Base-by-base conservation (phyloP, 257 asterid genomes). In the Penstemon davidsonii region DNA sequence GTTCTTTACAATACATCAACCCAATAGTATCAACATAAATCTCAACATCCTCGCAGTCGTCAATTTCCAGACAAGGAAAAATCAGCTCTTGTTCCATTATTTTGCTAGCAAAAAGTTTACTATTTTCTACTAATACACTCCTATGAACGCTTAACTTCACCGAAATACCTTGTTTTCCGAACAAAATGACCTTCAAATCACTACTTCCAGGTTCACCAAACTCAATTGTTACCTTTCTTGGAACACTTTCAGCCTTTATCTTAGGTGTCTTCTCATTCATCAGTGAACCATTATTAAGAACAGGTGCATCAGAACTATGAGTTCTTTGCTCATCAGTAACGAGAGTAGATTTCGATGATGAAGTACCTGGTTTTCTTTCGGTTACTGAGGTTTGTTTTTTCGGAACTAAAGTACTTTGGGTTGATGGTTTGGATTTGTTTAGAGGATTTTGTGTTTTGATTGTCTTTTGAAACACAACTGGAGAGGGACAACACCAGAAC, bases 401-500 rank as follows among this genome's bases (percentile, higher is more conserved):
- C 39, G 74, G 85, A 58, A 52, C 12, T 0, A 85, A 55, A 60
- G 84, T 25, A 37, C 54, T 71, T 37, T 75, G 75, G 49, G 74
- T 44, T 18, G 87, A 66, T 49, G 91, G 51, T 74, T 76, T 83
- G 60, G 88, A 81, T 80, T 85, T 88, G 81, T 73, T 88, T 52
- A 70, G 79, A 64, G 87, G 83, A 69, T 80, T 82, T 42, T 81
- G 93, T 36, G 87, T 9, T 69, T 85, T 90, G 38, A 63, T 12
- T 49, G 86, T 60, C 78, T 90, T 93, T 58, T 93, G 99, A 65
- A 93, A 90, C 60, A 80, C 99, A 54, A 76, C 85, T 3, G 96
- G 99, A 15, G 96, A 87, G 41, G 99, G 99, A 67, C 99, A 93
- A 79, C 99, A 93, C 99, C 99, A 93, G 68, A 93, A 93, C 36